Percentiles rank a stretch among this genome's conserved stretches.
These are phyloP conservation scores for Ogataea trehaloabstinens DNA, from an alignment of 805 yeast genomes.

Conservation along the genomic window DNA sequence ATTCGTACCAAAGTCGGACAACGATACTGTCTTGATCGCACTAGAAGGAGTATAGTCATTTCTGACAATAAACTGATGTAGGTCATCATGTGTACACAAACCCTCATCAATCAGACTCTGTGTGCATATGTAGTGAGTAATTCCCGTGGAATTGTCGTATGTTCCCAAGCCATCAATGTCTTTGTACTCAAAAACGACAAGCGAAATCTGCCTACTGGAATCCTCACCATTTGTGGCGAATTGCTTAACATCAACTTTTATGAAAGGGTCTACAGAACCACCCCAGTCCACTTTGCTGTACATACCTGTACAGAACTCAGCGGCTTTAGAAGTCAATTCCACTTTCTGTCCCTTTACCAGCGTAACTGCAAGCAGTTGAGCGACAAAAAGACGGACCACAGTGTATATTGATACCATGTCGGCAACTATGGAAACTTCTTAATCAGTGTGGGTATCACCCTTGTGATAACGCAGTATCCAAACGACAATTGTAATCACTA, in stretches of 20 bases:
- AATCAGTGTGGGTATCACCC: too few species aligned
- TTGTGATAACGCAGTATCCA: too few species aligned
- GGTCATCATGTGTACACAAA: constrained; percentile 52
- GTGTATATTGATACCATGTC: not conserved
- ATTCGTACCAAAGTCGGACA: constrained; percentile 58
- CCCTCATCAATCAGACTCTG: constrained; percentile 54
- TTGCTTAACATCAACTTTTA: constrained; percentile 43
- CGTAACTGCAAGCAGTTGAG: constrained; percentile 7
- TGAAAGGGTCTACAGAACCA: constrained; percentile 67
- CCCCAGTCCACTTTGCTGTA: constrained; percentile 86
- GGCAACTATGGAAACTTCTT: constrained; percentile 1
- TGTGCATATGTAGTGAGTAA: constrained; percentile 70
- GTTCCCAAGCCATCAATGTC: constrained; percentile 72
- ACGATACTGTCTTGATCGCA: constrained; percentile 53
- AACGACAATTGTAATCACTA: too few species aligned
- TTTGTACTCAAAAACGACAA: constrained; percentile 79
- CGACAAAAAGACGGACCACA: not conserved
- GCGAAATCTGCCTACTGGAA: constrained; percentile 50
- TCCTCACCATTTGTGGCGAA: constrained; percentile 32
- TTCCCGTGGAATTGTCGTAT: constrained; percentile 38
- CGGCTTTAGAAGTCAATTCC: constrained; percentile 44
- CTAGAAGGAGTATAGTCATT: constrained; percentile 42
- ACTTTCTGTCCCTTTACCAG: constrained; percentile 43
- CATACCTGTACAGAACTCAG: constrained; percentile 87
- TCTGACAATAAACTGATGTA: constrained; percentile 62